phyloP scores from a whole-genome alignment of 2,329 filamentous ascomycete species.

The Aspergillus quadrilineatus region DNA sequence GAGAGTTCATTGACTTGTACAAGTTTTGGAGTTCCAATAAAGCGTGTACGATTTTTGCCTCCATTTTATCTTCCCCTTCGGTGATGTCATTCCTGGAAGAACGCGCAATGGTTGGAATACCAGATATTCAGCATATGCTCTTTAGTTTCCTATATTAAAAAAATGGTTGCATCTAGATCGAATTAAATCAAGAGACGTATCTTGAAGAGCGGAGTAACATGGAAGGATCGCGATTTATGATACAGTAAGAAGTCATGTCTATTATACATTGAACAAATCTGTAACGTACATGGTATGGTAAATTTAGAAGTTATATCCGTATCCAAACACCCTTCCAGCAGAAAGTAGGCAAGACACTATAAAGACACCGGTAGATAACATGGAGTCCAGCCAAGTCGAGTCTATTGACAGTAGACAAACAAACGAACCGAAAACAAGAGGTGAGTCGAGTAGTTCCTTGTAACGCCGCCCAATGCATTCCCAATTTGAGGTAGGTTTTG shows the following conservation, averaged over 20 bases:
- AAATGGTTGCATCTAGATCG: background rate
- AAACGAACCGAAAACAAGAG: background rate
- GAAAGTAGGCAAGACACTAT: background rate
- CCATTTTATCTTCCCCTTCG: too few species aligned
- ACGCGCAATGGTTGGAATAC: too few species aligned
- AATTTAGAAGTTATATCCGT: background rate
- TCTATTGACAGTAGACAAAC: background rate
- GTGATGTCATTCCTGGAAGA: too few species aligned
- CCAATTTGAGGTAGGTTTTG: background rate
- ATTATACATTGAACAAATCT: conserved; percentile 1
- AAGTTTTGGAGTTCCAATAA: conserved; percentile 1
- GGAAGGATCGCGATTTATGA: background rate
- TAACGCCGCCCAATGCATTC: conserved; percentile 7
- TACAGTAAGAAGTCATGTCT: background rate
- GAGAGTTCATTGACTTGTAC: background rate
- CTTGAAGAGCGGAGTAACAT: background rate
- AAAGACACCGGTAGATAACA: background rate
- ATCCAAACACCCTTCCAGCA: background rate
- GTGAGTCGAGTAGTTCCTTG: conserved; percentile 2
- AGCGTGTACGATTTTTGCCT: background rate
- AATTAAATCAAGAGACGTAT: background rate
- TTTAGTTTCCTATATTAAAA: too few species aligned
- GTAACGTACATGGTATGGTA: background rate
- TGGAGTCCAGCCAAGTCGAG: background rate
- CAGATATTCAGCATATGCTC: too few species aligned